These are phyloP conservation scores for Pseudozyma sp. DNA, from an alignment of 1,284 basidiomycete species.

Conservation along the genomic window DNA sequence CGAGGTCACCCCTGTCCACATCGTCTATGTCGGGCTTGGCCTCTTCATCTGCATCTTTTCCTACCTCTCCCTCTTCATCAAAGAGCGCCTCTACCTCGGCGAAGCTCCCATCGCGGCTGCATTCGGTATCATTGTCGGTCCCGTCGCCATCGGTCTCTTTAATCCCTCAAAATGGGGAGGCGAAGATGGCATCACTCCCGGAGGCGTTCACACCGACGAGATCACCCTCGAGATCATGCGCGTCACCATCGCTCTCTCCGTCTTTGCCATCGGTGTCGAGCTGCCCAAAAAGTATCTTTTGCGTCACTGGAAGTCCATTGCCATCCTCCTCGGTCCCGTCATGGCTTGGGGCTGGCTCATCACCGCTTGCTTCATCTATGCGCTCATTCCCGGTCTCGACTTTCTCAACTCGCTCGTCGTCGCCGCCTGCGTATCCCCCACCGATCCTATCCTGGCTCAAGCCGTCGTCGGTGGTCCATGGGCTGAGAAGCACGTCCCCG, in stretches of 20 bases:
- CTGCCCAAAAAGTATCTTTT: constrained; percentile 77
- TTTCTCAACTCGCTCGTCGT: constrained; percentile 69
- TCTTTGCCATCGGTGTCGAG: constrained; percentile 94
- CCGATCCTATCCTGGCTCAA: constrained; percentile 80
- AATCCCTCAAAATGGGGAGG: constrained; percentile 85
- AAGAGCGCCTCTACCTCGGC: constrained; percentile 93
- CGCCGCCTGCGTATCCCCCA: constrained; percentile 93
- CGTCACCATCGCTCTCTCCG: constrained; percentile 95
- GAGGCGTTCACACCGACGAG: constrained; percentile 77
- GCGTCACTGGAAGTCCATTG: constrained; percentile 87
- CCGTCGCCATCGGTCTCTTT: constrained; percentile 85
- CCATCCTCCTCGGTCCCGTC: constrained; percentile 86
- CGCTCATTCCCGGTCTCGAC: constrained; percentile 55
- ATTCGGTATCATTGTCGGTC: constrained; percentile 89
- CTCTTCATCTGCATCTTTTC: constrained; percentile 77
- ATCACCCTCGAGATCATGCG: constrained; percentile 82
- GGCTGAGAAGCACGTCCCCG: constrained; percentile 97
- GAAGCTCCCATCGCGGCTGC: constrained; percentile 96
- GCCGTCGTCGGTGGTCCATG: constrained; percentile 93
- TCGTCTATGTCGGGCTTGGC: constrained; percentile 66
- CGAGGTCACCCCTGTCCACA: constrained; percentile 64
- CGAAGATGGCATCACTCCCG: constrained; percentile 71
- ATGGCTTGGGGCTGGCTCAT: constrained; percentile 90
- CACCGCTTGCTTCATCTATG: constrained; percentile 73
- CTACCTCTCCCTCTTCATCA: constrained; percentile 91